Evolutionary conservation across 1,284 basidiomycete species (phyloP).

Genomic region (Violaceomyces palustris): DNA sequence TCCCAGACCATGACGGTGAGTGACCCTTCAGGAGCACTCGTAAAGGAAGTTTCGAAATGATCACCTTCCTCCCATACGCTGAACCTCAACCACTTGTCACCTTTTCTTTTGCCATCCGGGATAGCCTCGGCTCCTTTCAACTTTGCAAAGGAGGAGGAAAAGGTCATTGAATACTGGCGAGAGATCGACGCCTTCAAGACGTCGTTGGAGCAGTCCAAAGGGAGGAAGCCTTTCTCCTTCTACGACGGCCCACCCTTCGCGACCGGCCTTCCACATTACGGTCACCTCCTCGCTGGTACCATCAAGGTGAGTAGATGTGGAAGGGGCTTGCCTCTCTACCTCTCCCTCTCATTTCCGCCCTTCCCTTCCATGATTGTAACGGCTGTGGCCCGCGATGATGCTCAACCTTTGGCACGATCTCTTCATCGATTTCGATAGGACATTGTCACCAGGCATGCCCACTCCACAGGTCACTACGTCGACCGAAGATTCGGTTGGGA

Average conservation of each 20-base stretch:
- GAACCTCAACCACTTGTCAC: too few relatives aligned
- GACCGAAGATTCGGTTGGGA: slow-evolving; percentile 98
- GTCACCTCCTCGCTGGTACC: slow-evolving; percentile 62
- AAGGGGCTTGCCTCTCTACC: too few relatives aligned
- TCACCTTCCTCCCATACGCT: too few relatives aligned
- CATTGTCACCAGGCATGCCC: slow-evolving; percentile 90
- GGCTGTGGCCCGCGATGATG: too few relatives aligned
- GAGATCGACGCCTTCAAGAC: slow-evolving; percentile 98
- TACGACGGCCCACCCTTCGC: slow-evolving; percentile 98
- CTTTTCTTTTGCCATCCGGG: too few relatives aligned
- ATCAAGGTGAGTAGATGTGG: slow-evolving; percentile 74
- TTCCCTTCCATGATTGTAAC: too few relatives aligned
- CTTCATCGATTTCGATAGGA: slow-evolving; percentile 63
- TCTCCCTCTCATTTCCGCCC: too few relatives aligned
- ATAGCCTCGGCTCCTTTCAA: slow-evolving; percentile 68
- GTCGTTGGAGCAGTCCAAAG: slow-evolving; percentile 83
- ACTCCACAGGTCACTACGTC: slow-evolving; percentile 89
- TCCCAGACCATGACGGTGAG: slow-evolving; percentile 12
- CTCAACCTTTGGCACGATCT: neutral
- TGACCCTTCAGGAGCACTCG: neutral
- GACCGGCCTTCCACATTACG: slow-evolving; percentile 94
- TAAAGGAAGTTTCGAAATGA: too few relatives aligned
- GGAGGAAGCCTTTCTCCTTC: slow-evolving; percentile 83
- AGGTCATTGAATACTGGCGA: slow-evolving; percentile 85
- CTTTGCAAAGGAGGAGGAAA: slow-evolving; percentile 87